A percentile compares a stretch with the other conserved stretches of the same genome.
These are phyloP conservation scores for Xylaria sp. DNA, from an alignment of 2,329 filamentous ascomycete genomes.

Conservation along the genomic window DNA sequence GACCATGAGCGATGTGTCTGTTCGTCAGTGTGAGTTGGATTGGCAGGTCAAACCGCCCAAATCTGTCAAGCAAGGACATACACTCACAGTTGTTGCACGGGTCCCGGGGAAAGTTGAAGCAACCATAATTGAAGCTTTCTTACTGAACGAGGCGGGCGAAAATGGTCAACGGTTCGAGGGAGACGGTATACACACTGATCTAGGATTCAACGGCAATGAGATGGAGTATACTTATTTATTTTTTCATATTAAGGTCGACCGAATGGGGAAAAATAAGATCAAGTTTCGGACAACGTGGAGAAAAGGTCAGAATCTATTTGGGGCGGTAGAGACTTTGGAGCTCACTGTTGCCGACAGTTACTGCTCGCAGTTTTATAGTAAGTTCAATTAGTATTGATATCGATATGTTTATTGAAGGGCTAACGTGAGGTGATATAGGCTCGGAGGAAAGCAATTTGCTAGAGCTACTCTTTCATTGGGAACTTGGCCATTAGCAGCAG, in stretches of 20 bases:
- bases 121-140: constrained; percentile 5
- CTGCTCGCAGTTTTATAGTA: constrained; percentile 15
- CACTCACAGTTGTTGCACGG: constrained; percentile 14
- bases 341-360: neutral
- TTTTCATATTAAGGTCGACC: neutral
- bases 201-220: constrained; percentile 8
- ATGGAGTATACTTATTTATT: constrained; percentile 11
- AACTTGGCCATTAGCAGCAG: neutral
- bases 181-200: neutral
- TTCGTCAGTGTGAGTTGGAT: neutral
- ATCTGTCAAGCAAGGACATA: neutral
- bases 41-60: constrained; percentile 14
- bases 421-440: constrained; percentile 9
- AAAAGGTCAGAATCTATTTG: neutral
- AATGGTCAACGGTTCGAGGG: constrained; percentile 5
- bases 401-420: neutral
- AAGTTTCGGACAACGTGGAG: constrained; percentile 25
- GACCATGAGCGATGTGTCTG: constrained; percentile 19
- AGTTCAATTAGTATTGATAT: neutral
- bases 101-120: neutral
- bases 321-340: neutral
- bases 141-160: neutral
- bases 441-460: constrained; percentile 12
- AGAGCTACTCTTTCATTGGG: neutral
- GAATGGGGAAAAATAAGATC: neutral